Conservation (phyloP, 805 yeast species). For the Nakazawaea laoshanensis region DNA sequence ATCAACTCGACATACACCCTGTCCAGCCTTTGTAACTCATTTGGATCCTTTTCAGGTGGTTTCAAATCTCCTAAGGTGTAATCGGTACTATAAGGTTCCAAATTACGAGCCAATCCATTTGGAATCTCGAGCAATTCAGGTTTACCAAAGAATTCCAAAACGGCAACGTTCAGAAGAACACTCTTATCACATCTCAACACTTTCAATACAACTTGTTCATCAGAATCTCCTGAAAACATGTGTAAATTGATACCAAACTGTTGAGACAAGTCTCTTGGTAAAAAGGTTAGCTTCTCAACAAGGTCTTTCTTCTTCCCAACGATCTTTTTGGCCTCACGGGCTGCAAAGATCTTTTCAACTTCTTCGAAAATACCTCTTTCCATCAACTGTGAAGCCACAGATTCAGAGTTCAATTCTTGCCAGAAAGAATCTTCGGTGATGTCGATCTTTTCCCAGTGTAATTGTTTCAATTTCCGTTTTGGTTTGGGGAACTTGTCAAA, state of each 20-base stretch:
- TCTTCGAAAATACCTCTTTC: constrained; percentile 58
- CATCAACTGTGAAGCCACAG: constrained; percentile 39
- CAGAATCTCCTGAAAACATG: constrained; percentile 43
- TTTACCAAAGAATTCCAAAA: constrained; percentile 61
- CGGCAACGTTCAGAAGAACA: constrained; percentile 43
- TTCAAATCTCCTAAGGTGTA: constrained; percentile 23
- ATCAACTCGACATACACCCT: constrained; percentile 60
- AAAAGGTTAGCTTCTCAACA: constrained; percentile 38
- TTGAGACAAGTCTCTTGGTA: constrained; percentile 67
- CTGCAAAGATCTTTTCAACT: constrained; percentile 51
- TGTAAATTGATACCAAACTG: constrained; percentile 77
- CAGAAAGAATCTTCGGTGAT: constrained; percentile 81
- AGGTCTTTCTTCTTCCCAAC: constrained; percentile 28
- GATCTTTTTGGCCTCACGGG: constrained; percentile 34
- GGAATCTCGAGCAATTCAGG: constrained; percentile 59
- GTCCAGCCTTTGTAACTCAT: constrained; percentile 59
- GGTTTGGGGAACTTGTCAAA: constrained; percentile 58
- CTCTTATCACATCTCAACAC: constrained; percentile 54
- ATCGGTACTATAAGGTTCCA: constrained; percentile 58
- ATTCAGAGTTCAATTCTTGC: constrained; percentile 45
- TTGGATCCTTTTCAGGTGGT: constrained; percentile 45
- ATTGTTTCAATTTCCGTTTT: constrained; percentile 73
- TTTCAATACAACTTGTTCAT: constrained; percentile 43
- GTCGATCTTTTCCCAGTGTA: constrained; percentile 95
- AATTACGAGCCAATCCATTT: constrained; percentile 42